Evolutionary conservation across 768 basidiomycete genomes (phyloP).

Genomic region (Trametes villosa): DNA sequence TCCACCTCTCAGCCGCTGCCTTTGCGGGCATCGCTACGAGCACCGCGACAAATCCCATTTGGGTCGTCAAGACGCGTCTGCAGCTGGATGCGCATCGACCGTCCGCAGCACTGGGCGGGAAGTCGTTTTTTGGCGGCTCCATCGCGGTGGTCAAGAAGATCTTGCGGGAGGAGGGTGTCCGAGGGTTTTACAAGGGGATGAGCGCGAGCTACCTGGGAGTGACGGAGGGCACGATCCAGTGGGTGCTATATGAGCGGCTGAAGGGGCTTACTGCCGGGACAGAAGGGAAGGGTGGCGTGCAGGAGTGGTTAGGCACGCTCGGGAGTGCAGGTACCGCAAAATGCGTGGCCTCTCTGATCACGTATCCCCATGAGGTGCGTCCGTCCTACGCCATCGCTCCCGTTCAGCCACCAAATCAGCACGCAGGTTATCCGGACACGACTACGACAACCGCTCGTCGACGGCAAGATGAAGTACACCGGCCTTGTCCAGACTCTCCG

Average conservation of each 20-base stretch:
- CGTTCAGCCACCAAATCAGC: constrained; percentile 1
- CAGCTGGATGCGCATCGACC: constrained; percentile 55
- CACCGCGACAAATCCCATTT: constrained; percentile 95
- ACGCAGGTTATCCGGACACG: constrained; percentile 87
- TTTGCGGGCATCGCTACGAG: constrained; percentile 86
- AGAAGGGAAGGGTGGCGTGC: constrained; percentile 58
- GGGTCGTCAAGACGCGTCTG: constrained; percentile 97
- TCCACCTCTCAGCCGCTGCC: constrained; percentile 87
- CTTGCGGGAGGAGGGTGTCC: constrained; percentile 76
- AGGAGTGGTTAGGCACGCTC: constrained; percentile 81
- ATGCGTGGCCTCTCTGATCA: constrained; percentile 90
- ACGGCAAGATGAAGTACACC: constrained; percentile 82
- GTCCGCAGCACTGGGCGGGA: constrained; percentile 13
- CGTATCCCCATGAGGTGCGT: constrained; percentile 96
- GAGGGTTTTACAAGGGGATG: constrained; percentile 93
- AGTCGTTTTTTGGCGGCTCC: constrained; percentile 53
- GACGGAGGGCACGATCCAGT: constrained; percentile 95
- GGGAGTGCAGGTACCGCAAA: constrained; percentile 93
- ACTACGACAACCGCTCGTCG: constrained; percentile 82
- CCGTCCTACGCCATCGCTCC: not conserved
- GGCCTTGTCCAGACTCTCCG: constrained; percentile 84
- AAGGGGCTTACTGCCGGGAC: constrained; percentile 65
- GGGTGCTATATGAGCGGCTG: constrained; percentile 93
- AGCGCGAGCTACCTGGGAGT: constrained; percentile 96
- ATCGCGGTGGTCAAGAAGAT: constrained; percentile 72